Percentiles rank a stretch among this genome's conserved stretches.
Conservation (phyloP, 305 asterid species). For the Ajuga reptans region DNA sequence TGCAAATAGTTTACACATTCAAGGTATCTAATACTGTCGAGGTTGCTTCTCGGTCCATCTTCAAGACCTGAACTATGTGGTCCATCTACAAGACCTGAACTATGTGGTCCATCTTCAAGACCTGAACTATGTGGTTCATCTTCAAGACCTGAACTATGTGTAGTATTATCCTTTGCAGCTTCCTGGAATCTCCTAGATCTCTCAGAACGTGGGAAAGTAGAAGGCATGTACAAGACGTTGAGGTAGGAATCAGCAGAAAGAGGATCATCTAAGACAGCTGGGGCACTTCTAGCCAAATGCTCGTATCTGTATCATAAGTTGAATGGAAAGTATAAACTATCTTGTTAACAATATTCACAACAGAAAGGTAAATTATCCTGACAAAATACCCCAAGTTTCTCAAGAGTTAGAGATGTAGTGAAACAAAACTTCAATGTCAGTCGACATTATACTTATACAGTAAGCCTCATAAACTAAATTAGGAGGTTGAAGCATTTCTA, state of each 20-base stretch:
- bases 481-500: conserved; percentile 9
- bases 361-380: not conserved
- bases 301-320: conserved; percentile 58
- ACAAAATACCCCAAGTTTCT: conserved; percentile 2
- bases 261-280: conserved; percentile 91
- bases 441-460: not conserved
- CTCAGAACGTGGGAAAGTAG: conserved; percentile 93
- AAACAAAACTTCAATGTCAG: conserved; percentile 10
- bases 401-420: conserved; percentile 1
- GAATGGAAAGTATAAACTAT: conserved; percentile 22
- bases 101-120: conserved; percentile 36
- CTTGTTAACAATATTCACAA: conserved; percentile 11
- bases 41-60: conserved; percentile 89
- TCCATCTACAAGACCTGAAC: conserved; percentile 38
- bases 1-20: conserved; percentile 82
- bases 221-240: conserved; percentile 90
- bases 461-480: conserved; percentile 5
- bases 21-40: conserved; percentile 79
- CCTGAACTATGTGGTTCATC: conserved; percentile 36
- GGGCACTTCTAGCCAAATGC: conserved; percentile 95
- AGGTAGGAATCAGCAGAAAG: conserved; percentile 99
- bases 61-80: conserved; percentile 37
- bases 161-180: conserved; percentile 50
- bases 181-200: conserved; percentile 69
- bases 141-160: conserved; percentile 37